phyloP scores from a whole-genome alignment of 1,284 basidiomycete species.

The Acaromyces ingoldii region DNA sequence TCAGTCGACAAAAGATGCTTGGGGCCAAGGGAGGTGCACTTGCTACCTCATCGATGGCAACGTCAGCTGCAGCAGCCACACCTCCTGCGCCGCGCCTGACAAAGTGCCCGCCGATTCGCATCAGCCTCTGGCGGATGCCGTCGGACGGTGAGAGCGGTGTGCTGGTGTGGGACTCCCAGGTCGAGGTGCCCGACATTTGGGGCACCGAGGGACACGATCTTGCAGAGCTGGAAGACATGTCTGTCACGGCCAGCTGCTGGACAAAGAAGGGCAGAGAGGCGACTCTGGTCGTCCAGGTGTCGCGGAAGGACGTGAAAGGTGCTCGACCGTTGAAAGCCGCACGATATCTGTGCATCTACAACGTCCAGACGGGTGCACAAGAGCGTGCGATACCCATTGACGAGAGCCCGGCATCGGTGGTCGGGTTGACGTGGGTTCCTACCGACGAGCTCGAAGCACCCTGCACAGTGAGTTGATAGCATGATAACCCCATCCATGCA shows the following conservation, averaged over 20 bases:
- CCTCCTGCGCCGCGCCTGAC: neutral
- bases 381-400: too few relatives aligned
- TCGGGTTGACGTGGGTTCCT: too few relatives aligned
- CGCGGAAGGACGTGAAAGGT: too few relatives aligned
- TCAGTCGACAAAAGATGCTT: constrained; percentile 3
- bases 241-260: neutral
- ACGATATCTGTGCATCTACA: too few relatives aligned
- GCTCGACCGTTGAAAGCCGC: too few relatives aligned
- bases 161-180: neutral
- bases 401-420: too few relatives aligned
- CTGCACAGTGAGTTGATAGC: too few relatives aligned
- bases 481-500: too few relatives aligned
- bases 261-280: too few relatives aligned
- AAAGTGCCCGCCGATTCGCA: neutral
- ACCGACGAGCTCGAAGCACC: too few relatives aligned
- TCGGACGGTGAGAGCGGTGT: constrained; percentile 2
- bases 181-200: neutral
- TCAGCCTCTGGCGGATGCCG: constrained; percentile 6
- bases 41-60: neutral
- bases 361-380: too few relatives aligned
- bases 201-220: neutral
- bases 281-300: too few relatives aligned
- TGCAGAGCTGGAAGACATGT: neutral
- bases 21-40: neutral
- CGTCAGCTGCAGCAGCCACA: neutral